Percentiles rank a stretch among this genome's conserved stretches.
Evolutionary conservation across 2,329 filamentous ascomycete species (phyloP).

Genomic region (Mollisia scopiformis): DNA sequence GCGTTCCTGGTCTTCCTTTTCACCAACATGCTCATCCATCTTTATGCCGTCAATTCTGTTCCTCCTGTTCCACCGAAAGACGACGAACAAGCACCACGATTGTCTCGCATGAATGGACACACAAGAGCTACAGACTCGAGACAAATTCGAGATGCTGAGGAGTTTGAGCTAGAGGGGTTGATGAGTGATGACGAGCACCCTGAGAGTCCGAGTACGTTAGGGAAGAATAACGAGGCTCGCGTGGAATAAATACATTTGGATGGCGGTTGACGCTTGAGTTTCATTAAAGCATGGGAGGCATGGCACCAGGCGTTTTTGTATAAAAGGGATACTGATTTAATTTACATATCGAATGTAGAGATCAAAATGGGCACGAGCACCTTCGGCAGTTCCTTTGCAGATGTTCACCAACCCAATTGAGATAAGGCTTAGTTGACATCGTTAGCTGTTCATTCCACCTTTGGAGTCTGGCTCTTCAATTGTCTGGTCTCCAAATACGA

Average conservation of each 20-base stretch:
- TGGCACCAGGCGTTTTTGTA: background rate
- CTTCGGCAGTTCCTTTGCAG: background rate
- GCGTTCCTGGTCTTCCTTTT: constrained; percentile 93
- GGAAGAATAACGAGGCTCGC: constrained; percentile 44
- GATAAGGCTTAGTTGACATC: too few species aligned
- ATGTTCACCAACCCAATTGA: too few species aligned
- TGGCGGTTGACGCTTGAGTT: background rate
- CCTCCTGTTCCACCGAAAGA: constrained; percentile 39
- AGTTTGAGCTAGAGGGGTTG: constrained; percentile 90
- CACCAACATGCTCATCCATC: constrained; percentile 79
- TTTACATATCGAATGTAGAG: background rate
- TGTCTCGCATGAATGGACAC: constrained; percentile 37
- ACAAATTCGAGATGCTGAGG: constrained; percentile 78
- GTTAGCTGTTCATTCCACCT: background rate
- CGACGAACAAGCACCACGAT: constrained; percentile 21
- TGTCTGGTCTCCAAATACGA: constrained; percentile 14
- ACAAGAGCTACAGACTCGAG: constrained; percentile 52
- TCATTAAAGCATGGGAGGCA: background rate
- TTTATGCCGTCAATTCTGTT: constrained; percentile 70
- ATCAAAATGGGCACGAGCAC: background rate
- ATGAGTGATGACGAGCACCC: constrained; percentile 79
- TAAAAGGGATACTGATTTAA: background rate
- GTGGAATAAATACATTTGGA: constrained; percentile 19
- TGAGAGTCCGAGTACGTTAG: constrained; percentile 52
- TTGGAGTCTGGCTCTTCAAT: background rate